These are phyloP conservation scores for Botrytis fragariae DNA, from an alignment of 2,329 filamentous ascomycete genomes.

Conservation along the genomic window DNA sequence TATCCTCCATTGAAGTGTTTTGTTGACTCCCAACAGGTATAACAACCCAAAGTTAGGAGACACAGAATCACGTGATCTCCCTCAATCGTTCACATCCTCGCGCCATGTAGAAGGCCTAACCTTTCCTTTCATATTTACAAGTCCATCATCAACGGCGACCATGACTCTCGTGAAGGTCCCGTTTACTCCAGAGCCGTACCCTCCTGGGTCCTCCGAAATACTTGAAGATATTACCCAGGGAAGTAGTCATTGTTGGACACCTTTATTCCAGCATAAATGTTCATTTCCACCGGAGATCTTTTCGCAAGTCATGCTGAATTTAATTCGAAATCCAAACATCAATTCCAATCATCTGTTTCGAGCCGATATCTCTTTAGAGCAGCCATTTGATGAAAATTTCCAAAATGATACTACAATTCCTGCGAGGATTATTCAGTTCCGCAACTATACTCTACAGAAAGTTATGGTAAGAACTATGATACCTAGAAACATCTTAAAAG, in stretches of 20 bases:
- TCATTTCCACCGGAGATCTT: slow-evolving; percentile 64
- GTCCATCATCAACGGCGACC: slow-evolving; percentile 14
- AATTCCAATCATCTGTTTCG: slow-evolving; percentile 76
- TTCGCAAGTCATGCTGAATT: slow-evolving; percentile 65
- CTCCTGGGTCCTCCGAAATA: slow-evolving; percentile 40
- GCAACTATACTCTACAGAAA: slow-evolving; percentile 50
- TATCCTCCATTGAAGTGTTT: too few species aligned
- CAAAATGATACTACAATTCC: slow-evolving; percentile 36
- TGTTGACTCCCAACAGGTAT: background rate
- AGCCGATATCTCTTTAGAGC: slow-evolving; percentile 68
- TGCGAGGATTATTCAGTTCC: slow-evolving; percentile 47
- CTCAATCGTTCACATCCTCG: background rate
- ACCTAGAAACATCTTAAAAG: slow-evolving; percentile 75
- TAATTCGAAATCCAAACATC: slow-evolving; percentile 76
- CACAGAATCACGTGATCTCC: fast-evolving
- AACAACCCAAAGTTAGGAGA: background rate
- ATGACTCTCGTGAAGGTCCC: slow-evolving; percentile 1
- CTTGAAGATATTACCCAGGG: slow-evolving; percentile 41
- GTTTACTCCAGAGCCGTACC: slow-evolving; percentile 24
- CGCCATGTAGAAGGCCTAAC: background rate
- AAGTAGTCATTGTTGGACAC: slow-evolving; percentile 46
- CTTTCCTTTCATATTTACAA: background rate
- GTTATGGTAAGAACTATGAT: slow-evolving; percentile 74
- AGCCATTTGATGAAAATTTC: slow-evolving; percentile 37
- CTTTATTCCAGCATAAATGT: slow-evolving; percentile 56